Percentiles rank a stretch among this genome's conserved stretches.
Conservation (phyloP, 2,329 filamentous ascomycete genomes). For the Teratosphaeriaceae sp. region DNA sequence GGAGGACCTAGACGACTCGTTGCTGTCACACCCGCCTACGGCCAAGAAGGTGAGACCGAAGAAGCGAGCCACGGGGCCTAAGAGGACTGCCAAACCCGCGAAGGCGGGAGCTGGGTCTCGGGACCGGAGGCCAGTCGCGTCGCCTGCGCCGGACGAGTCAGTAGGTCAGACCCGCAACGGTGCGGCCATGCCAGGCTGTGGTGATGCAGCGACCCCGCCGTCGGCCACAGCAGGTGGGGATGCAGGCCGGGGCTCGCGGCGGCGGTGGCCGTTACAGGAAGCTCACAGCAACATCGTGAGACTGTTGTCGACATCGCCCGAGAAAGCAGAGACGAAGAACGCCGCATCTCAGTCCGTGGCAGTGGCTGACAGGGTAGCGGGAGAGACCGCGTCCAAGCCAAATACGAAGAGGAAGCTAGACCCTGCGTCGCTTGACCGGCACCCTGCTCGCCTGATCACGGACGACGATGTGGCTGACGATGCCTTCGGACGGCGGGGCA, state of each 20-base stretch:
- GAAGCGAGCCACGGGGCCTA: neutral
- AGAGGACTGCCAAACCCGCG: neutral
- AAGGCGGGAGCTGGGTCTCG: neutral
- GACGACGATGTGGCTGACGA: no score
- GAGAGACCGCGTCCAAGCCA: neutral
- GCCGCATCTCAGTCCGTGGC: no score
- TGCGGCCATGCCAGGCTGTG: no score
- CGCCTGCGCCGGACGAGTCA: no score
- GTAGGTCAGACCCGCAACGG: no score
- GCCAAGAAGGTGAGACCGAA: neutral
- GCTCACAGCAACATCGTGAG: slow-evolving; percentile 5
- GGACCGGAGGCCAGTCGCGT: no score
- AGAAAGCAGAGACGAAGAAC: slow-evolving; percentile 2
- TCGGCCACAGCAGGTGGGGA: no score
- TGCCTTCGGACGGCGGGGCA: neutral
- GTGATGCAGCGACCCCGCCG: neutral
- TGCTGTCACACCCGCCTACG: neutral
- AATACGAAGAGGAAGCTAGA: no score
- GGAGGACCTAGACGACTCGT: neutral
- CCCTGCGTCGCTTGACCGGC: no score
- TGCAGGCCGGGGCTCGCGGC: no score
- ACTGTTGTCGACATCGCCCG: slow-evolving; percentile 5
- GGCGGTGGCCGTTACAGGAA: slow-evolving; percentile 3
- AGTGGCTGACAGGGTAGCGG: no score
- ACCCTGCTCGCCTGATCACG: no score